phyloP scores from a whole-genome alignment of 1,139 yeast genomes.

The Zygoascus sp. region DNA sequence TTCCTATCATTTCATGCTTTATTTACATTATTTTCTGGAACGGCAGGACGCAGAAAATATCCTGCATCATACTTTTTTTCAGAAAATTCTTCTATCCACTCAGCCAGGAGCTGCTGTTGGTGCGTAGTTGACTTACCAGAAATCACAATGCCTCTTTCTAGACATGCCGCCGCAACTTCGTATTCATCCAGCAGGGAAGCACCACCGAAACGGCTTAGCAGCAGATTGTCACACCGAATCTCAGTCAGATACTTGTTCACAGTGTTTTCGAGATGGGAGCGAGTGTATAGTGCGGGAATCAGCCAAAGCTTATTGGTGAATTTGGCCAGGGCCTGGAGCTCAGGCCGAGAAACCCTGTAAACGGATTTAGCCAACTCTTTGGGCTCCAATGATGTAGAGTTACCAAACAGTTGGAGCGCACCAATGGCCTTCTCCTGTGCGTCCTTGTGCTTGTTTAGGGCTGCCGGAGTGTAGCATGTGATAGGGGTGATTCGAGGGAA shows the following conservation, averaged over 20 bases:
- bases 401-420: constrained; percentile 10
- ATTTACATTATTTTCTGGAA: not conserved
- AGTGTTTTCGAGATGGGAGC: constrained; percentile 13
- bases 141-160: constrained; percentile 28
- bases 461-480: constrained; percentile 60
- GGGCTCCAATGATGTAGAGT: not conserved
- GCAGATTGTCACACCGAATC: constrained; percentile 29
- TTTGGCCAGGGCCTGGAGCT: constrained; percentile 19
- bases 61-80: constrained; percentile 27
- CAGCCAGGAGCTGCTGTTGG: constrained; percentile 18
- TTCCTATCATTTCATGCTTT: no score
- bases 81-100: constrained; percentile 25
- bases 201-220: constrained; percentile 32
- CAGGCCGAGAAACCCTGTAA: constrained; percentile 16
- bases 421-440: constrained; percentile 17
- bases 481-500: constrained; percentile 65
- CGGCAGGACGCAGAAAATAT: constrained; percentile 16
- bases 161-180: constrained; percentile 31
- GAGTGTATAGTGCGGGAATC: constrained; percentile 18
- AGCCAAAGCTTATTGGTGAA: constrained; percentile 16
- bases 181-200: constrained; percentile 25
- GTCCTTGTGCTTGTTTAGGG: constrained; percentile 32
- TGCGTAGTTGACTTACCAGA: constrained; percentile 12
- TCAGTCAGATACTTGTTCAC: constrained; percentile 24
- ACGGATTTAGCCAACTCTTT: constrained; percentile 17